Evolutionary conservation across 2,329 filamentous ascomycete genomes (phyloP), one percentile per base, ranked within the genome.

Genomic region (Canariomyces notabilis): DNA sequence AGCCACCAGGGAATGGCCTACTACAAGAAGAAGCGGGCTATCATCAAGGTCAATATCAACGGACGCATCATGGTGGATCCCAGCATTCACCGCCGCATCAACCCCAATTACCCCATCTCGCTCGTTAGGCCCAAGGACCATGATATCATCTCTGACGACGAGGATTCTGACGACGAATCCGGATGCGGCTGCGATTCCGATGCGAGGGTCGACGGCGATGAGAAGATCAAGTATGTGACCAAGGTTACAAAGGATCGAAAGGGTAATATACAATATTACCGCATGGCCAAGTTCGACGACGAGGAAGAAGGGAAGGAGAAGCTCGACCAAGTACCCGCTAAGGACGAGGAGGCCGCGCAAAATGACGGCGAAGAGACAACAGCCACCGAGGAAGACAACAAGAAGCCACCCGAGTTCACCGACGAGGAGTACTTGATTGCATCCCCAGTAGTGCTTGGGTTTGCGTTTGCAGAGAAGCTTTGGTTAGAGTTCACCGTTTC

Each of bases 401-500:
- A 65, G 44, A 55, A 56, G 14, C 51, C 63, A 3, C 75, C 74
- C 1, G 71, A 77, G 16, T 90, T 93, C 62, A 85, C 77, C 0
- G 87, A 93, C 39, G 88, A 94, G 51, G 87, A 95, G 56, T 83
- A 93, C 19, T 71, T 95, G 5, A 83, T 94, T 39, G 83, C 89
- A 2, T 91, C 87, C 2, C 85, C 89, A 0, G 82, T 94, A 0
- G 87, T 95, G 0, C 76, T 94, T 2, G 90, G 89, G 0, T 95
- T 95, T 58, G 80, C 87, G 1, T 94, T 95, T 63, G 81, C 80
- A 1, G 88, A 95, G 66, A 95, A 95, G 67, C 73, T 88, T 8
- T 96, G 89, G 90, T 76, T 95, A 0, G 88, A 95, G 62, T 89
- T 95, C 58, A 83, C 82, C 0, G 83, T 96, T 16, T 87, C 85